Conservation (phyloP, 495 filamentous ascomycete genomes). For the Aspergillus incahuasiensis region DNA sequence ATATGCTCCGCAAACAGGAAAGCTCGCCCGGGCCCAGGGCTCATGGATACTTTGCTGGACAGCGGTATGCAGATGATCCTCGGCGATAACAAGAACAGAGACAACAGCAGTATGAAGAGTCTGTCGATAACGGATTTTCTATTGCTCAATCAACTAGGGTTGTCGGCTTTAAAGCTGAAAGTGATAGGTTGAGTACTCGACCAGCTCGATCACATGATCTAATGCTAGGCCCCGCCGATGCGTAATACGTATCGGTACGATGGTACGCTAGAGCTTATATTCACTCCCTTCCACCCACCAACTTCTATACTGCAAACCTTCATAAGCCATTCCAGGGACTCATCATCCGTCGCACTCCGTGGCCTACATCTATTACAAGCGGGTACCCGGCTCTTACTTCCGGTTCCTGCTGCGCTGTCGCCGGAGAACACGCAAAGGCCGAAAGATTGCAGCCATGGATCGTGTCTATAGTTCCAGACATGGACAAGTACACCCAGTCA, state of each 20-base stretch:
- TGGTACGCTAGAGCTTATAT: neutral
- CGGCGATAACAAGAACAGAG: neutral
- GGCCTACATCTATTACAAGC: neutral
- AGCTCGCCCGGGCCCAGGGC: neutral
- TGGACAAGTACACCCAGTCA: no score
- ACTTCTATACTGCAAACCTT: neutral
- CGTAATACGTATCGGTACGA: neutral
- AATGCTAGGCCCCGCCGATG: neutral
- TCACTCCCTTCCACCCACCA: neutral
- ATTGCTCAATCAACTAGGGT: no score
- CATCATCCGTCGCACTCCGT: neutral
- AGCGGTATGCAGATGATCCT: neutral
- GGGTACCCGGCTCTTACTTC: no score
- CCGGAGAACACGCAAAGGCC: no score
- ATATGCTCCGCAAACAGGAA: conserved; percentile 6
- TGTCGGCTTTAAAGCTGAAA: neutral
- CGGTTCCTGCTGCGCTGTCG: no score
- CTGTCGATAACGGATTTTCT: no score
- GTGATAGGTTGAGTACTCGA: neutral
- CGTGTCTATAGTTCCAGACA: no score
- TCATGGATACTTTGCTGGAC: neutral
- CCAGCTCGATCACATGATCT: neutral
- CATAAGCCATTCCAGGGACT: neutral
- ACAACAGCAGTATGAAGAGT: neutral
- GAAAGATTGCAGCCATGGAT: no score